A percentile compares a stretch with the other conserved stretches of the same genome.
phyloP scores from a whole-genome alignment of 2,329 filamentous ascomycete species.

The Neofusicoccum umdonicola region DNA sequence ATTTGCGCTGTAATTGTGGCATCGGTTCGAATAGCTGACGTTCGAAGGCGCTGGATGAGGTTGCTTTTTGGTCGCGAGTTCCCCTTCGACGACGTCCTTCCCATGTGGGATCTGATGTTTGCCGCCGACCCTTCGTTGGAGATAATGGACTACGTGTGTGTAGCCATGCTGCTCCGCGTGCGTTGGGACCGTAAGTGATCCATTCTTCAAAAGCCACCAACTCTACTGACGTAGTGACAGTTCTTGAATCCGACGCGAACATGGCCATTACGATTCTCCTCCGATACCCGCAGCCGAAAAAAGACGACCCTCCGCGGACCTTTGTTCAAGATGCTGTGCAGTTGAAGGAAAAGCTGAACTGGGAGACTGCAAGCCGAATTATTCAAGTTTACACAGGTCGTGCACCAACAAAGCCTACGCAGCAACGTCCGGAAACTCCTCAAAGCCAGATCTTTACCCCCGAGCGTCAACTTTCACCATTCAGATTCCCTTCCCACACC shows the following conservation, averaged over 20 bases:
- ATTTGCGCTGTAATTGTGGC: neutral
- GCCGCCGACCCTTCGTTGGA: conserved; percentile 78
- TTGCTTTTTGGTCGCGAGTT: conserved; percentile 93
- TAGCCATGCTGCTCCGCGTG: conserved; percentile 89
- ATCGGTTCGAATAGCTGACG: conserved; percentile 22
- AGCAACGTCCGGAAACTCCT: conserved; percentile 22
- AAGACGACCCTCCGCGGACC: conserved; percentile 66
- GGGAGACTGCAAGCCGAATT: conserved; percentile 61
- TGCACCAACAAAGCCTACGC: conserved; percentile 30
- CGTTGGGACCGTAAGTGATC: conserved; percentile 75
- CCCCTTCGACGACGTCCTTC: conserved; percentile 76
- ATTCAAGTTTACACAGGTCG: conserved; percentile 67
- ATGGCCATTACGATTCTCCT: conserved; percentile 77
- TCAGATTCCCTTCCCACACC: conserved; percentile 29
- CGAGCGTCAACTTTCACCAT: conserved; percentile 25
- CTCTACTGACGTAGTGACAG: conserved; percentile 40
- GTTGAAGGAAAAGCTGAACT: conserved; percentile 63
- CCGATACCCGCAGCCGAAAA: conserved; percentile 70
- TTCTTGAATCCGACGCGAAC: conserved; percentile 85
- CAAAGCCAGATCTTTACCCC: neutral
- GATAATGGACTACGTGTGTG: conserved; percentile 84
- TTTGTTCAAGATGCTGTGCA: conserved; percentile 86
- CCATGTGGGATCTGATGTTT: conserved; percentile 89
- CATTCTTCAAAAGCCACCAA: neutral
- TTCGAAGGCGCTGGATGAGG: conserved; percentile 78